Percentiles rank a stretch among this genome's conserved stretches.
phyloP scores from a whole-genome alignment of 805 yeast species.

The Saccharomycopsis oosterbeekiorum region DNA sequence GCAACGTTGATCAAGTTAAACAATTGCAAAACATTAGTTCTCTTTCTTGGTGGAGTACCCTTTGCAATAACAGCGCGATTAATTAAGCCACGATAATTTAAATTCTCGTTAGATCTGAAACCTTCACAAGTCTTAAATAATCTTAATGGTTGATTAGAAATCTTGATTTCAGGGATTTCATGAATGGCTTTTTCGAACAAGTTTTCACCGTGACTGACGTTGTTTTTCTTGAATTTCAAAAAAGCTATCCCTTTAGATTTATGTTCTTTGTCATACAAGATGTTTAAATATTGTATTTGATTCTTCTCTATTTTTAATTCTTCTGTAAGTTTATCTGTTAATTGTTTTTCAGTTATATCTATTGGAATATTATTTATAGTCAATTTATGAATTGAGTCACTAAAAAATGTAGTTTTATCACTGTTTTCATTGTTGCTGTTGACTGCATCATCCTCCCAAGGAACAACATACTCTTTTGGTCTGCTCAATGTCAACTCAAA shows the following conservation, averaged over 20 bases:
- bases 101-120: slow-evolving; percentile 16
- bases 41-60: slow-evolving; percentile 25
- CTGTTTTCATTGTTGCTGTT: slow-evolving; percentile 23
- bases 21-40: slow-evolving; percentile 46
- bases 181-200: slow-evolving; percentile 24
- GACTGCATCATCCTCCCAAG: slow-evolving; percentile 19
- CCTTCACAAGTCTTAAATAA: slow-evolving; percentile 34
- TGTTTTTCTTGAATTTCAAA: slow-evolving; percentile 30
- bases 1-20: slow-evolving; percentile 42
- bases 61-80: slow-evolving; percentile 19
- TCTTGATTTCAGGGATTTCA: slow-evolving; percentile 27
- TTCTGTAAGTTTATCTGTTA: slow-evolving; percentile 25
- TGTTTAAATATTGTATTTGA: background rate
- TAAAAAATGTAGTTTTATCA: slow-evolving; percentile 18
- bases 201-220: slow-evolving; percentile 7
- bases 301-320: slow-evolving; percentile 32
- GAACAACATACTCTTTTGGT: slow-evolving; percentile 38
- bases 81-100: slow-evolving; percentile 19
- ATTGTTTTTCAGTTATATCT: slow-evolving; percentile 33
- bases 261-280: slow-evolving; percentile 38
- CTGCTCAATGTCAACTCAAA: slow-evolving; percentile 29
- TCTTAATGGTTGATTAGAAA: slow-evolving; percentile 29
- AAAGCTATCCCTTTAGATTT: slow-evolving; percentile 52
- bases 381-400: slow-evolving; percentile 38
- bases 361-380: slow-evolving; percentile 37